Percentiles rank a stretch among this genome's conserved stretches.
Conservation (phyloP, 23 red algal genomes). For the Gracilaria gracilis region DNA sequence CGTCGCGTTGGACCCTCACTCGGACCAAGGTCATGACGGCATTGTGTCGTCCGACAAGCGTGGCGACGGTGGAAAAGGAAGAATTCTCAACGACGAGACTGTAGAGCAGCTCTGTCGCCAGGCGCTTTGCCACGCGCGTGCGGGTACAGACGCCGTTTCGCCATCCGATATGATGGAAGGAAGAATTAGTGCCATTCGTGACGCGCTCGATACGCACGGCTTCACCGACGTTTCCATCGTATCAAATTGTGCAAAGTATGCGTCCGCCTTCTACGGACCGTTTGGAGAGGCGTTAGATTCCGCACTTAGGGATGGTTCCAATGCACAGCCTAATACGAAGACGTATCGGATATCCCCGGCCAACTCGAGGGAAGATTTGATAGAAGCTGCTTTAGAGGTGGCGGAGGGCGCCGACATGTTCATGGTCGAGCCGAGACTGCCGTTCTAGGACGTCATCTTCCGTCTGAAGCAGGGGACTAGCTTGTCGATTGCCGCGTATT, state of each 20-base stretch:
- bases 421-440: slow-evolving; percentile 98
- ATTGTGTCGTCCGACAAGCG: slow-evolving; percentile 84
- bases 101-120: slow-evolving; percentile 96
- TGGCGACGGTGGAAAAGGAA: slow-evolving; percentile 84
- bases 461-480: slow-evolving; percentile 62
- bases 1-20: slow-evolving; percentile 96
- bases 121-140: slow-evolving; percentile 91
- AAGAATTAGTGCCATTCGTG: slow-evolving; percentile 92
- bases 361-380: slow-evolving; percentile 81
- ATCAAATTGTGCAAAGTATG: slow-evolving; percentile 98
- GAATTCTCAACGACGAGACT: slow-evolving; percentile 97
- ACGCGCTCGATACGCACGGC: slow-evolving; percentile 85
- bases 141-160: slow-evolving; percentile 92
- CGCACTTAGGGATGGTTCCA: slow-evolving; percentile 74
- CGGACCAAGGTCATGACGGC: slow-evolving; percentile 97
- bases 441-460: slow-evolving; percentile 95
- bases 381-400: slow-evolving; percentile 89
- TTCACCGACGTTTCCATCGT: slow-evolving; percentile 95
- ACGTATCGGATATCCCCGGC: slow-evolving; percentile 99
- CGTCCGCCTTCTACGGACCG: slow-evolving; percentile 95
- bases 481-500: slow-evolving; percentile 90
- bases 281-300: slow-evolving; percentile 98
- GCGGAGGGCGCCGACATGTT: slow-evolving; percentile 99
- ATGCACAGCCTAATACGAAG: slow-evolving; percentile 92
- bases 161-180: slow-evolving; percentile 99